Percentiles rank a stretch among this genome's conserved stretches.
Evolutionary conservation across 805 yeast species (phyloP).

Genomic region (Komagataella pastoris): DNA sequence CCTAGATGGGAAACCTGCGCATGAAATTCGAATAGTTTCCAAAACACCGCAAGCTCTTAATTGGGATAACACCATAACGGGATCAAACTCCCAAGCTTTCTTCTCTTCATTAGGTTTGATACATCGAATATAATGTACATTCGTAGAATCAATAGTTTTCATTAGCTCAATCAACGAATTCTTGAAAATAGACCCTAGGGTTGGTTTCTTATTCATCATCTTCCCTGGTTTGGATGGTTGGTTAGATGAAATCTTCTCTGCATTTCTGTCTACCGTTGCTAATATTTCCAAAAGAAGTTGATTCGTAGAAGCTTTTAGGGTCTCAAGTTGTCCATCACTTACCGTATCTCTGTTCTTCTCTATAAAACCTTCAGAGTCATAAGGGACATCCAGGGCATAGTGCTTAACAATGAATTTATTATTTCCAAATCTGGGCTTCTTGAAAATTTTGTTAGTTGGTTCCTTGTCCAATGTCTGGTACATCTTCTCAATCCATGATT

Average conservation of each 20-base stretch:
- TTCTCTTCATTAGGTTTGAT: conserved; percentile 93
- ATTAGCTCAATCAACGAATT: conserved; percentile 84
- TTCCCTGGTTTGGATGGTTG: conserved; percentile 25
- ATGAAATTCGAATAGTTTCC: conserved; percentile 90
- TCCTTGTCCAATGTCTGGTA: conserved; percentile 73
- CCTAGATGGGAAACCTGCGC: conserved; percentile 96
- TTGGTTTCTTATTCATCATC: conserved; percentile 56
- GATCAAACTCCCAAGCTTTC: conserved; percentile 92
- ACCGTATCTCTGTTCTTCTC: conserved; percentile 97
- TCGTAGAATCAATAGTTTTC: conserved; percentile 86
- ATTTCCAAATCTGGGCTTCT: conserved; percentile 91
- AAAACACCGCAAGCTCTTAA: conserved; percentile 97
- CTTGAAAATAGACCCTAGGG: conserved; percentile 90
- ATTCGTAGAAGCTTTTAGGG: conserved; percentile 57
- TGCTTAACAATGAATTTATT: conserved; percentile 83
- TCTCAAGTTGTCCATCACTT: conserved; percentile 88
- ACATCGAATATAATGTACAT: conserved; percentile 94
- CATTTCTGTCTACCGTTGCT: conserved; percentile 45
- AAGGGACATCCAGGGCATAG: conserved; percentile 88
- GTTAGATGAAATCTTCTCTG: conserved; percentile 26
- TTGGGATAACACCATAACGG: conserved; percentile 89
- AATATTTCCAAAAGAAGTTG: conserved; percentile 53
- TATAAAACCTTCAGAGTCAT: conserved; percentile 87
- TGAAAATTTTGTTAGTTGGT: conserved; percentile 65
- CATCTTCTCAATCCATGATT: conserved; percentile 84